Evolutionary conservation across 257 asterid genomes (phyloP).

Genomic region (Eucommia ulmoides): DNA sequence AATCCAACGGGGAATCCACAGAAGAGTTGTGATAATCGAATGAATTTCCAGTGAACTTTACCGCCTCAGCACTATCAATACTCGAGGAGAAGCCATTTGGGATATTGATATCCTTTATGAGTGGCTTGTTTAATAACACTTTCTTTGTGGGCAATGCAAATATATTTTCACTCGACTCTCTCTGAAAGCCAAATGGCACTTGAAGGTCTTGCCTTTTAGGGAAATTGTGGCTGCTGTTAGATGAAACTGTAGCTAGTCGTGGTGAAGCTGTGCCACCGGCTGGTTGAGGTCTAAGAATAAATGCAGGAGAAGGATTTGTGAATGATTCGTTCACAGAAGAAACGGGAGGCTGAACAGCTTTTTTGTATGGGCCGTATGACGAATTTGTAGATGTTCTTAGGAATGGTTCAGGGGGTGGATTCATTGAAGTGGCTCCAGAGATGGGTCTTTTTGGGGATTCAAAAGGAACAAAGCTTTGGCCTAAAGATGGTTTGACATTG

Average conservation of each 20-base stretch:
- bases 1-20: conserved; percentile 52
- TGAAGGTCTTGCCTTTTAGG: conserved; percentile 26
- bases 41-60: too few species aligned
- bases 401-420: conserved; percentile 17
- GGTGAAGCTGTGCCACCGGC: conserved; percentile 19
- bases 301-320: conserved; percentile 45
- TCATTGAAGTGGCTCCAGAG: conserved; percentile 17
- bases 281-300: conserved; percentile 73
- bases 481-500: too few species aligned
- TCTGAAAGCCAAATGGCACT: conserved; percentile 16
- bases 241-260: conserved; percentile 18
- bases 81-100: conserved; percentile 14
- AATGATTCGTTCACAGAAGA: conserved; percentile 25
- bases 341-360: conserved; percentile 20
- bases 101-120: conserved; percentile 17
- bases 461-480: too few species aligned
- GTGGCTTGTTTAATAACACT: conserved; percentile 21
- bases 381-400: conserved; percentile 17
- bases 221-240: conserved; percentile 14
- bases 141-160: conserved; percentile 13
- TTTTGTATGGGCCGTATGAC: conserved; percentile 22
- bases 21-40: conserved; percentile 22
- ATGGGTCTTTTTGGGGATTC: conserved; percentile 15
- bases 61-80: conserved; percentile 19
- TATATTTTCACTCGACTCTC: conserved; percentile 18